phyloP scores from a whole-genome alignment of 169 alveolate species.

The Amoebophrya sp. region DNA sequence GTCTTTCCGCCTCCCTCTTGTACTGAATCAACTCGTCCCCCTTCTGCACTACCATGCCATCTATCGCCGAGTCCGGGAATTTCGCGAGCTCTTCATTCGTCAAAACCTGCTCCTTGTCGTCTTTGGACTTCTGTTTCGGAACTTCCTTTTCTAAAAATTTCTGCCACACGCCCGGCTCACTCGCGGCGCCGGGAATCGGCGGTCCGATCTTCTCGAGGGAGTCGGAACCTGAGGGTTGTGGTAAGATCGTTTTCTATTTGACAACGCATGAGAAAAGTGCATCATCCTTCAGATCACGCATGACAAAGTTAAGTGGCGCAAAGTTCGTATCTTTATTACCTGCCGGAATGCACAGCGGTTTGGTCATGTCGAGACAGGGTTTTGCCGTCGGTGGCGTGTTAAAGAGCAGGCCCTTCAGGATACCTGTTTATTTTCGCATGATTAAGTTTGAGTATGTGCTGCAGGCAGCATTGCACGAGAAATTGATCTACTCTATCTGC shows the following conservation, averaged over 20 bases:
- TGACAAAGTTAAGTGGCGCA: too few relatives aligned
- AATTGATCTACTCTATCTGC: too few relatives aligned
- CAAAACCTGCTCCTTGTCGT: background rate
- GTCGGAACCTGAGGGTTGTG: constrained; percentile 19
- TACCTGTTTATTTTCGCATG: too few relatives aligned
- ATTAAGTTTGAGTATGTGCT: too few relatives aligned
- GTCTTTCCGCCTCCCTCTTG: background rate
- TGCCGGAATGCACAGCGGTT: background rate
- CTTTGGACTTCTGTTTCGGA: background rate
- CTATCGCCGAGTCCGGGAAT: background rate
- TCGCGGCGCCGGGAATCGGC: background rate
- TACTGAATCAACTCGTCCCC: background rate
- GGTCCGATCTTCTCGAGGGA: background rate
- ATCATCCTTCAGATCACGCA: too few relatives aligned
- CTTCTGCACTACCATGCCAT: background rate
- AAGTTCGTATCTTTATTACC: background rate
- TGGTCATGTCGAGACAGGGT: background rate
- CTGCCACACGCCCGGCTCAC: background rate
- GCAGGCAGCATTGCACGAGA: too few relatives aligned
- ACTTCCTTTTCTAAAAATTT: background rate
- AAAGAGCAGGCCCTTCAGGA: background rate
- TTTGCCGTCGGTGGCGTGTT: background rate
- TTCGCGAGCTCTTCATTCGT: background rate
- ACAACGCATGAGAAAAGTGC: too few relatives aligned
- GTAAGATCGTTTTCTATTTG: too few relatives aligned